Base-by-base conservation (phyloP, 352 stramenopile species). In the Globisporangium emineosum region DNA sequence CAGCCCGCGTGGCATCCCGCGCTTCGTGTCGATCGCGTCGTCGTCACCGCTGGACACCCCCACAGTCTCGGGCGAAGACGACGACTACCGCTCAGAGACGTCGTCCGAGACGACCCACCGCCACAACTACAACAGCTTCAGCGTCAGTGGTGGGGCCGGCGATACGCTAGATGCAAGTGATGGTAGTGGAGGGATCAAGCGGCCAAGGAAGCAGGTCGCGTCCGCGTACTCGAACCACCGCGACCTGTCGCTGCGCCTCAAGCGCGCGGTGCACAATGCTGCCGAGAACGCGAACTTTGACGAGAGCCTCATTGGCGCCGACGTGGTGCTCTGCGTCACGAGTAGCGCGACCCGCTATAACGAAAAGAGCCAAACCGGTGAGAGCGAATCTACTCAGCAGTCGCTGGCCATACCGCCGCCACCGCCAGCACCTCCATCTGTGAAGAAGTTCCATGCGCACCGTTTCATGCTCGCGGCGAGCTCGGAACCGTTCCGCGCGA, bases 391-490 rank as follows among this genome's bases (percentile, higher is more conserved):
- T 47, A 21, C 40, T 12, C 55, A 29, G 13, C 21, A 37, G 51
- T 50, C 62, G 33, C n/a, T n/a, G n/a, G n/a, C n/a, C n/a, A n/a
- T n/a, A n/a, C n/a, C 21, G 10, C 21, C 33, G 23, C 45, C 40
- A 2, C 21, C 37, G 19, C 10, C 40, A 54, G 0, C 29, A 2
- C 27, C 45, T 30, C 30, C 19, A 7, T 59, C 55, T 30, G 53
- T 67, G 29, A 69, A 71, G 45, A 61, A 67, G 21, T 94, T 94
- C 50, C 72, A 92, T 49, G 83, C 85, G 2, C 87, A 95, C 53
- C 71, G 83, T 2, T 95, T 95, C 71, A 88, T 95, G 72, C 70
- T 95, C 2, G 83, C 83, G n/a, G 82, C 84, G 3, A 93, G 84
- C 60, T 95, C 87, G 12, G 85, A 86, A 52, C 83, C 85, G 1